phyloP scores from a whole-genome alignment of 352 stramenopile species.

The Blastocystis sp. region DNA sequence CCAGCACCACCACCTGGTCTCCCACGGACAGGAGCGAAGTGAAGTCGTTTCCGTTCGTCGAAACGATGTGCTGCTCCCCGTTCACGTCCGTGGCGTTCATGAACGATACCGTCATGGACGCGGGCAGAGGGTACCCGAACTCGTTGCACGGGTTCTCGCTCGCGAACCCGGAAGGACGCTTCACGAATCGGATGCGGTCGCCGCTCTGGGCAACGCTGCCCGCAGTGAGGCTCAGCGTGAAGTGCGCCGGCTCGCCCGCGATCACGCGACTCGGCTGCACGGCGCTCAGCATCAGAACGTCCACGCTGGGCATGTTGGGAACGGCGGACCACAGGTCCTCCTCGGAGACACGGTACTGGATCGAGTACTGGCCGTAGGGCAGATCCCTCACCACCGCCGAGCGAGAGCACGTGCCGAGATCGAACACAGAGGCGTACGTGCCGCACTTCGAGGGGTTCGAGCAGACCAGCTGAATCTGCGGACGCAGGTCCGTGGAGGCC shows the following conservation, averaged over 20 bases:
- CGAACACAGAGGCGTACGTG: background rate
- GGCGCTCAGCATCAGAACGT: slow-evolving; percentile 22
- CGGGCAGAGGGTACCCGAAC: slow-evolving; percentile 40
- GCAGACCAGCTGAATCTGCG: background rate
- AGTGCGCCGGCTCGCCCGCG: background rate
- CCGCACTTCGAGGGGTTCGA: slow-evolving; percentile 48
- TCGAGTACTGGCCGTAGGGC: slow-evolving; percentile 17
- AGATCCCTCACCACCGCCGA: background rate
- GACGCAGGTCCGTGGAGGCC: slow-evolving; percentile 5
- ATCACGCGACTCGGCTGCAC: slow-evolving; percentile 34
- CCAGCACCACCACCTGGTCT: slow-evolving; percentile 50
- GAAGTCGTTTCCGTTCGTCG: slow-evolving; percentile 53
- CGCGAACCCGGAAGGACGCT: background rate
- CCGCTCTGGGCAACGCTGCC: slow-evolving; percentile 16
- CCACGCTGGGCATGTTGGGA: background rate
- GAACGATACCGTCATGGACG: slow-evolving; percentile 48
- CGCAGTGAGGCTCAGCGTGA: slow-evolving; percentile 31
- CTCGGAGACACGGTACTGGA: background rate
- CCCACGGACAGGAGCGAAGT: slow-evolving; percentile 20
- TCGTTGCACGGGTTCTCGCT: slow-evolving; percentile 40
- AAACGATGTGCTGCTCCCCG: background rate
- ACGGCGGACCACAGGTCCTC: background rate
- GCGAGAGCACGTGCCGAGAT: slow-evolving; percentile 44
- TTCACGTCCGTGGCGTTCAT: background rate
- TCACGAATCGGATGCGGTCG: slow-evolving; percentile 59